Evolutionary conservation across 768 basidiomycete genomes (phyloP), one percentile per base, ranked within the genome.

Genomic region (Russula emetica): DNA sequence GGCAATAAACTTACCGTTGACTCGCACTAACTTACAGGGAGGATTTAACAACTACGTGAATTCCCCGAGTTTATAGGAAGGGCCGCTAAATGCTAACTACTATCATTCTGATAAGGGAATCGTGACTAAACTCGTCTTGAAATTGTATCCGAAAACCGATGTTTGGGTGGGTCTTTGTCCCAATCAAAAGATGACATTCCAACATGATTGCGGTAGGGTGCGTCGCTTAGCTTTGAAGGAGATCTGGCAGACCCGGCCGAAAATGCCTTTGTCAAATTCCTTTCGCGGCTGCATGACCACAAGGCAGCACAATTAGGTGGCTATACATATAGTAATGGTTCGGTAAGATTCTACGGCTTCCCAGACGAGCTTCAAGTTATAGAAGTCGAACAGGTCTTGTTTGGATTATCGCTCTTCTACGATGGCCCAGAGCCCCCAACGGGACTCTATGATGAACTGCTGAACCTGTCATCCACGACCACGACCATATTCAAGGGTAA

Each of bases 401-500:
- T 64, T 40, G 53, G 42, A 20, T 9, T 61, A 16, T 28, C 45
- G 4, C 52, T 85, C 20, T 86, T 85, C 71, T 85, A 86, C 67
- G 80, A 86, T 67, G 82, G 69, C 0, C 83, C 83, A 14, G 74
- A 65, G 0, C 77, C 76, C 1, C 81, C 80, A 0, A 50, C 68
- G 0, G 80, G 78, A 36, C 74, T 80, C 9, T 83, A 81, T 61
- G 80, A 83, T 54, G 75, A 72, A 5, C 80, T 83, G 64, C 63
- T 81, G 22, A 70, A 72, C 1, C 75, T 82, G 26, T 75, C 77
- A 16, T 61, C 66, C 16, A 44, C 80, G n/a, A 67, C 70, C 1
- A 68, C 61, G 1, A 78, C 77, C 0, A 68, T 76, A 11, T 73
- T 72, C 32, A 78, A 79, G 53, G 30, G 72, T 5, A 73, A 74